Evolutionary conservation across 2,329 filamentous ascomycete genomes (phyloP).

Genomic region (Colletotrichum coccodes): DNA sequence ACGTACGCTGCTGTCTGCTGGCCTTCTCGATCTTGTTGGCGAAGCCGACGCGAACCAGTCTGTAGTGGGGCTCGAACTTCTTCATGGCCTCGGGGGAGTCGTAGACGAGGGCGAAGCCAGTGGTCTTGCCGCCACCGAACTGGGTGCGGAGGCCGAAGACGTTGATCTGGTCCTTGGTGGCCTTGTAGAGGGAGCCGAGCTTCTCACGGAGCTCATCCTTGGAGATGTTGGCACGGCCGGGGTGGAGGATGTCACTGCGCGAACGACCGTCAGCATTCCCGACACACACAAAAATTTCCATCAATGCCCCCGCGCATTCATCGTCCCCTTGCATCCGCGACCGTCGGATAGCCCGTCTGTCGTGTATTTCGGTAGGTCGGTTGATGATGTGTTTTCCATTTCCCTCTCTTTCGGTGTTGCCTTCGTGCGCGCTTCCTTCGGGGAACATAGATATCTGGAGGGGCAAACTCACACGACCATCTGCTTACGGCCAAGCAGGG

Average conservation of each 20-base stretch:
- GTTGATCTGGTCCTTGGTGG: slow-evolving; percentile 95
- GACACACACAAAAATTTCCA: not conserved
- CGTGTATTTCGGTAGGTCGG: not conserved
- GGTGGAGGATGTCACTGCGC: slow-evolving; percentile 97
- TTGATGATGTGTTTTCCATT: not conserved
- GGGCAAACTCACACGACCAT: slow-evolving; percentile 92
- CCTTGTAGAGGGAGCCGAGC: slow-evolving; percentile 97
- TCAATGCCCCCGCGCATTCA: not conserved
- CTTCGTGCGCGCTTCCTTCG: not conserved
- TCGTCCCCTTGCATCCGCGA: not conserved
- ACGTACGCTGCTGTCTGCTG: slow-evolving; percentile 99
- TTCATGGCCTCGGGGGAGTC: slow-evolving; percentile 98
- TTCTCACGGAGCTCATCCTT: slow-evolving; percentile 98
- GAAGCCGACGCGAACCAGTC: slow-evolving; percentile 91
- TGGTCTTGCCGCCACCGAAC: slow-evolving; percentile 99
- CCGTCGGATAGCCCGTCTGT: not conserved
- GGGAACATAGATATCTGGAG: slow-evolving; percentile 31
- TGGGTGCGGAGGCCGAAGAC: slow-evolving; percentile 99
- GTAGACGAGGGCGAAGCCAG: slow-evolving; percentile 98
- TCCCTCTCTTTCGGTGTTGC: not conserved
- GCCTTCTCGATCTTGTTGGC: slow-evolving; percentile 97
- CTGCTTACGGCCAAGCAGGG: slow-evolving; percentile 98
- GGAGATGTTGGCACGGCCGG: slow-evolving; percentile 97
- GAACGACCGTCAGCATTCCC: slow-evolving; percentile 22
- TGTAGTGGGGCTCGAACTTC: slow-evolving; percentile 99